These are phyloP conservation scores for Sonneratia caseolaris DNA, from an alignment of 345 rosid species.

Conservation along the genomic window DNA sequence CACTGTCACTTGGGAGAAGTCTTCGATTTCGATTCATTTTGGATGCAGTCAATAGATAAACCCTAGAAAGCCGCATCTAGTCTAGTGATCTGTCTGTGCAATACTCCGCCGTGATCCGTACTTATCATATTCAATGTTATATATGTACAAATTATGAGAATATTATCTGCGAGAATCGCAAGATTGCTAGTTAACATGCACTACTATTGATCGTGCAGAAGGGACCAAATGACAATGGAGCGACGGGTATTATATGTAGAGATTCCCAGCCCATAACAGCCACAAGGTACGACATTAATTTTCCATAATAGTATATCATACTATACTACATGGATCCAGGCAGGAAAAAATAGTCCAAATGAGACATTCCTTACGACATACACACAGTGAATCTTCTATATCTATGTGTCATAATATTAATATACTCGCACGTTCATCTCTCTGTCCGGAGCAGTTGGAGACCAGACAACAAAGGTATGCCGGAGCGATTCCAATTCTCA, in stretches of 20 bases:
- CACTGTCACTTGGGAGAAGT: too few species aligned
- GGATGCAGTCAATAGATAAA: too few species aligned
- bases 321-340: not conserved
- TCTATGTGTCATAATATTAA: too few species aligned
- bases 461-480: conserved; percentile 24
- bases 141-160: too few species aligned
- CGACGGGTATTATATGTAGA: not conserved
- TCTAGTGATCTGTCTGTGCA: too few species aligned
- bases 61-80: too few species aligned
- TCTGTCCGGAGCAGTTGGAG: conserved; percentile 47
- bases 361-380: not conserved
- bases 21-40: too few species aligned
- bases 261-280: not conserved
- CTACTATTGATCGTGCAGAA: not conserved
- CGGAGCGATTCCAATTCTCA: conserved; percentile 41
- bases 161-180: too few species aligned
- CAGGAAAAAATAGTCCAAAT: not conserved
- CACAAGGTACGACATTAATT: not conserved
- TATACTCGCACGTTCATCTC: too few species aligned
- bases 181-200: not conserved
- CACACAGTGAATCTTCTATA: too few species aligned
- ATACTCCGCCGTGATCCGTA: too few species aligned
- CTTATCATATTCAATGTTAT: too few species aligned
- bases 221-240: not conserved
- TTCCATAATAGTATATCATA: not conserved